Evolutionary conservation across 2,329 filamentous ascomycete species (phyloP), one percentile per base, ranked within the genome.

Genomic region (Sporothrix schenckii): DNA sequence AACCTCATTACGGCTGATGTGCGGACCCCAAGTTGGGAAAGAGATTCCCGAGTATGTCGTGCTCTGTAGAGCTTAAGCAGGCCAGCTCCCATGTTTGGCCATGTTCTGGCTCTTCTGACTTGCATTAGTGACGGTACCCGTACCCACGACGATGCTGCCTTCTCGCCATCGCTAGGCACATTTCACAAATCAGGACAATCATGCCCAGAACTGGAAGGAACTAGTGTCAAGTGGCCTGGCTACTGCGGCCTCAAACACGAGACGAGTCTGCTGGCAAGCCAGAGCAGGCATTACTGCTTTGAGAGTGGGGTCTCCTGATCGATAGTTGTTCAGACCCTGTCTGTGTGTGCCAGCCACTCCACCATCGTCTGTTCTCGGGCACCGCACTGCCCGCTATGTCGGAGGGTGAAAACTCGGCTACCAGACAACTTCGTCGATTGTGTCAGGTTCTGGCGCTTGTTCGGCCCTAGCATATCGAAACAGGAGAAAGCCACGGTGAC

Each of bases 161-260:
- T 66, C 27, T 50, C 61, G 61, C 61, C 47, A 66, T 66, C 27
- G 61, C 24, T 16, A 9, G 34, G 34, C 34, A 34, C 34, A 34
- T 34, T 34, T 6, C 34, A 34, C 34, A 34, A 34, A 34, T 21
- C n/a, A 47, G 58, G 39, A 27, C 39, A 63, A 63, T 47, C 39
- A 63, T 44, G 58, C 44, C n/a, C 39, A 27, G 58, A 63, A 47
- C 39, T 24, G 39, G 58, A 44, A 44, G 58, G 47, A 63, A 63
- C 58, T 27, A 21, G 39, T 61, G 61, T 34, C 50, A 9, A 39
- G 24, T 66, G 44, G 61, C 16, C 47, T 50, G 44, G 61, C 44
- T 52, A 24, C 41, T 30, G 24, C 58, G n/a, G 21, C 58, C 58
- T 63, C 58, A 44, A 44, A 44, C 58, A 24, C 39, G 4, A 61